Evolutionary conservation across 2,329 filamentous ascomycete genomes (phyloP).

Genomic region (Nothophaeocryptopus gaeumannii): DNA sequence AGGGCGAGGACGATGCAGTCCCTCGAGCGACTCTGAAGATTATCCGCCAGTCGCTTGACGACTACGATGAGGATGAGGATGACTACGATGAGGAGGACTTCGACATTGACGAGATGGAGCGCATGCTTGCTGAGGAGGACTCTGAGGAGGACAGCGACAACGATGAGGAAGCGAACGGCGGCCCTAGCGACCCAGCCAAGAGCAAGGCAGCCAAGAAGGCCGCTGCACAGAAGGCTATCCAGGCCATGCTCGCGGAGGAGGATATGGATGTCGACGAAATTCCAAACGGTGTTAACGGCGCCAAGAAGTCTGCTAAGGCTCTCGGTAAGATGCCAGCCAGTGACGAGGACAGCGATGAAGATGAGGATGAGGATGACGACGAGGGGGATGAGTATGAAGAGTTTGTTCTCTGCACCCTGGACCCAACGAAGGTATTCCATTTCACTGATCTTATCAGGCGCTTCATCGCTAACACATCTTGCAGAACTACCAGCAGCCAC

Average conservation of each 20-base stretch:
- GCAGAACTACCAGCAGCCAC: constrained; percentile 89
- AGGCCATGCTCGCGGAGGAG: constrained; percentile 66
- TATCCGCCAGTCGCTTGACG: constrained; percentile 67
- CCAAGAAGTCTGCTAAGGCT: constrained; percentile 61
- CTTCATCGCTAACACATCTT: constrained; percentile 30
- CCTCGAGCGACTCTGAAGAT: constrained; percentile 87
- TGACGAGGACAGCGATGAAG: constrained; percentile 52
- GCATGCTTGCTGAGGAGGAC: constrained; percentile 53
- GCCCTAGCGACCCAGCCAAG: constrained; percentile 87
- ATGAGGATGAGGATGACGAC: constrained; percentile 56
- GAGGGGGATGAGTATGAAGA: constrained; percentile 73
- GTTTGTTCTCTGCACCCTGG: constrained; percentile 91
- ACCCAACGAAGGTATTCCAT: constrained; percentile 74
- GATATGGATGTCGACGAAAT: constrained; percentile 69
- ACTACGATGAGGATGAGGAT: constrained; percentile 61
- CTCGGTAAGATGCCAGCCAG: constrained; percentile 63
- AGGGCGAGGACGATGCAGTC: constrained; percentile 44
- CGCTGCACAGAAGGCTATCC: constrained; percentile 73
- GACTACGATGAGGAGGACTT: constrained; percentile 62
- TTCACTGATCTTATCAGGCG: constrained; percentile 3
- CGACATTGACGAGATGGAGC: constrained; percentile 51
- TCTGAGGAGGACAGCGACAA: constrained; percentile 56
- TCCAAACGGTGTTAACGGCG: constrained; percentile 62
- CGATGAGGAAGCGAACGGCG: constrained; percentile 77
- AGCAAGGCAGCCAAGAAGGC: constrained; percentile 80